These are phyloP conservation scores for Diaporthe sp. DNA, from an alignment of 2,329 filamentous ascomycete species.

Conservation along the genomic window DNA sequence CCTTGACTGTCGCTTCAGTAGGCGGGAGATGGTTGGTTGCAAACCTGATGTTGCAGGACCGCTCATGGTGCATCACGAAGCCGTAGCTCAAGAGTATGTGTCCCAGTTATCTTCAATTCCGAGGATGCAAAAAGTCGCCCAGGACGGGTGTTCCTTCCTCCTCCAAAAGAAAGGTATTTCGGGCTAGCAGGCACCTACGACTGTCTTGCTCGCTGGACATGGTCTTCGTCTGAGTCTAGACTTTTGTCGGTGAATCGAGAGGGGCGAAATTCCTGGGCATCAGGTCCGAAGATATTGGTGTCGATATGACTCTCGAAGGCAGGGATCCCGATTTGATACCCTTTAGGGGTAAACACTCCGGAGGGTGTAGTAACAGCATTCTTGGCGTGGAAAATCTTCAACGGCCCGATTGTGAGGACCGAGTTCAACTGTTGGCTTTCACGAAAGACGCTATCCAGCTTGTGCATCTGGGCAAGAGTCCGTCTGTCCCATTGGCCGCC, in stretches of 20 bases:
- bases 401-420: conserved; percentile 53
- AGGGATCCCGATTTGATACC: conserved; percentile 53
- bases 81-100: conserved; percentile 44
- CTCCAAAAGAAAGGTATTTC: conserved; percentile 51
- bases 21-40: conserved; percentile 34
- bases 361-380: conserved; percentile 46
- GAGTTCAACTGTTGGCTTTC: conserved; percentile 57
- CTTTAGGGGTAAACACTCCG: conserved; percentile 50
- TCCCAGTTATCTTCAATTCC: conserved; percentile 50
- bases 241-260: conserved; percentile 51
- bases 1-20: neutral
- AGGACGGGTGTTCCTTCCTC: conserved; percentile 54
- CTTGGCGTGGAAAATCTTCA: conserved; percentile 52
- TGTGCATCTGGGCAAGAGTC: conserved; percentile 52
- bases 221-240: neutral
- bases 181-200: conserved; percentile 18
- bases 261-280: conserved; percentile 51
- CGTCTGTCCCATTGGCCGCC: conserved; percentile 50
- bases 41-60: conserved; percentile 7
- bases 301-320: conserved; percentile 52
- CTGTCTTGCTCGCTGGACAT: conserved; percentile 28
- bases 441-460: conserved; percentile 56
- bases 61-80: conserved; percentile 39
- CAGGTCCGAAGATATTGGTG: conserved; percentile 47
- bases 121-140: conserved; percentile 53